phyloP scores from a whole-genome alignment of 2,329 filamentous ascomycete species.

The Berkeleyomyces rouxiae region DNA sequence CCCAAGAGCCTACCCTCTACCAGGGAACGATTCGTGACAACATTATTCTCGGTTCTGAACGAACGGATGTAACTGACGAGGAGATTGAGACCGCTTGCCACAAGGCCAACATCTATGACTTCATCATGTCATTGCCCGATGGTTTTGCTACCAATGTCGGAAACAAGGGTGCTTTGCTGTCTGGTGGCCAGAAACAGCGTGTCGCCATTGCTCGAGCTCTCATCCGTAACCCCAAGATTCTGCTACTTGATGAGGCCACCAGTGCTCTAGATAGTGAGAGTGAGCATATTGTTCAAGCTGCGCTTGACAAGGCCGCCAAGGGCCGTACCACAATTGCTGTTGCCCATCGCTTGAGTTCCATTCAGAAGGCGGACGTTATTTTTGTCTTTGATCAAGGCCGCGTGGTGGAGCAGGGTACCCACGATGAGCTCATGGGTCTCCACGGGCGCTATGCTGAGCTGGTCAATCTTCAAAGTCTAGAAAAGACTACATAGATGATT shows the following conservation, averaged over 20 bases:
- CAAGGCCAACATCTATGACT: conserved; percentile 85
- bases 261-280: conserved; percentile 59
- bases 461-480: conserved; percentile 64
- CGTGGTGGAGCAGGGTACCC: conserved; percentile 72
- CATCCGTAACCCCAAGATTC: conserved; percentile 74
- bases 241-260: conserved; percentile 71
- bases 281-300: conserved; percentile 66
- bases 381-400: conserved; percentile 90
- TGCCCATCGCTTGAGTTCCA: conserved; percentile 79
- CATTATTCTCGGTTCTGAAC: conserved; percentile 59
- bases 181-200: conserved; percentile 87
- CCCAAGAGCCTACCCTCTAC: conserved; percentile 87
- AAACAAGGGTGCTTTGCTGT: conserved; percentile 69
- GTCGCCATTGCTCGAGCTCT: conserved; percentile 85
- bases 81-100: conserved; percentile 63
- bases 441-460: conserved; percentile 62
- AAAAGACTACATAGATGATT: conserved; percentile 11
- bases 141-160: conserved; percentile 77
- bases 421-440: conserved; percentile 52
- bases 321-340: conserved; percentile 86
- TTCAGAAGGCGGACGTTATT: conserved; percentile 86
- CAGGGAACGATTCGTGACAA: conserved; percentile 86
- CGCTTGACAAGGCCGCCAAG: conserved; percentile 65
- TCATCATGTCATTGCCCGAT: conserved; percentile 71
- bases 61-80: conserved; percentile 50